Conservation (phyloP, 805 yeast species). For the Spathaspora passalidarum region DNA sequence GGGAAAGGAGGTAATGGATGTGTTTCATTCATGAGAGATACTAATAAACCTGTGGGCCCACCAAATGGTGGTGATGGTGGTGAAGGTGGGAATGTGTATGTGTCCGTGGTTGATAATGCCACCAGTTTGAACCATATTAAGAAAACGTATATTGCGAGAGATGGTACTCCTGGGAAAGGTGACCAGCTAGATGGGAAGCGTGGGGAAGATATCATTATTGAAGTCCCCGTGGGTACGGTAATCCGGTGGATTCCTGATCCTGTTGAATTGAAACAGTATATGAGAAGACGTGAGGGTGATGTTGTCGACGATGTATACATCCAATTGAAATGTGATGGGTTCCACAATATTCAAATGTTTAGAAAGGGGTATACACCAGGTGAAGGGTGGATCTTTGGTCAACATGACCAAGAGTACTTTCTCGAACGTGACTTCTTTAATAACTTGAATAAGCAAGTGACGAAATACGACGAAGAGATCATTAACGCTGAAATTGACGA, state of each 20-base stretch:
- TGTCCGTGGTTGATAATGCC: slow-evolving; percentile 69
- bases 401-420: slow-evolving; percentile 70
- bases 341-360: slow-evolving; percentile 45
- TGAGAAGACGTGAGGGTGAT: slow-evolving; percentile 13
- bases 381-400: slow-evolving; percentile 87
- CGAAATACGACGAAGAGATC: slow-evolving; percentile 57
- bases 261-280: slow-evolving; percentile 32
- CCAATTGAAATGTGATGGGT: slow-evolving; percentile 27
- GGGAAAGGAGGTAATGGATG: slow-evolving; percentile 91
- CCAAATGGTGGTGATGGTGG: slow-evolving; percentile 99
- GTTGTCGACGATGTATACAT: slow-evolving; percentile 22
- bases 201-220: slow-evolving; percentile 75
- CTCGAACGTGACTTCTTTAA: slow-evolving; percentile 61
- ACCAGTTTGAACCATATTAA: slow-evolving; percentile 65
- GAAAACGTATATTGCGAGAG: slow-evolving; percentile 65
- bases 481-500: slow-evolving; percentile 53
- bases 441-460: slow-evolving; percentile 61
- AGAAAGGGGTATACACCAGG: slow-evolving; percentile 62
- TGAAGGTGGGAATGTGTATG: slow-evolving; percentile 80
- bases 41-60: slow-evolving; percentile 83
- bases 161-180: slow-evolving; percentile 69
- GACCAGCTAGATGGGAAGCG: slow-evolving; percentile 82
- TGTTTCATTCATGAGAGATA: slow-evolving; percentile 82
- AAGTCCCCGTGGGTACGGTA: slow-evolving; percentile 90
- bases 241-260: slow-evolving; percentile 85